These are phyloP conservation scores for Chaetomium tenue DNA, from an alignment of 495 filamentous ascomycete genomes.

Conservation along the genomic window DNA sequence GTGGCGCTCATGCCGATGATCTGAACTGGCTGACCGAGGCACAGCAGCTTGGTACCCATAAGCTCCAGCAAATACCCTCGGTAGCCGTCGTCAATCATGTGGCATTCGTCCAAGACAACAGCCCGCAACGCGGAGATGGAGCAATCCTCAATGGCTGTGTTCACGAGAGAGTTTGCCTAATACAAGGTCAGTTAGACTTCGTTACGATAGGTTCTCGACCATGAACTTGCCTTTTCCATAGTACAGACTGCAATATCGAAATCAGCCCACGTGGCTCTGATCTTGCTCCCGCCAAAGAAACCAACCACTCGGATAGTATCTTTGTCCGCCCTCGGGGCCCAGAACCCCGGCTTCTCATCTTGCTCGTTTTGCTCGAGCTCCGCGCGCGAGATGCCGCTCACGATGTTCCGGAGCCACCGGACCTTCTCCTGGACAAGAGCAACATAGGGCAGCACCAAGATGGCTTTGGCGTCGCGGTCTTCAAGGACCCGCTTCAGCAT, in stretches of 20 bases:
- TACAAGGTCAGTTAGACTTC: not conserved
- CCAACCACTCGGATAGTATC: slow-evolving; percentile 62
- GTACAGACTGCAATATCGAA: slow-evolving; percentile 80
- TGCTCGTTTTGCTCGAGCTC: slow-evolving; percentile 20
- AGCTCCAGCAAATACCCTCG: slow-evolving; percentile 80
- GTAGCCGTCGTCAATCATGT: slow-evolving; percentile 77
- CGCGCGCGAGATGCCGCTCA: slow-evolving; percentile 59
- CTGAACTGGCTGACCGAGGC: slow-evolving; percentile 67
- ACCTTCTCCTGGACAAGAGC: slow-evolving; percentile 82
- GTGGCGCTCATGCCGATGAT: slow-evolving; percentile 85
- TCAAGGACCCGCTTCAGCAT: slow-evolving; percentile 71
- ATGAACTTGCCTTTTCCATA: slow-evolving; percentile 67
- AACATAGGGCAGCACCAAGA: slow-evolving; percentile 79
- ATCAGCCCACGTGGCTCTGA: slow-evolving; percentile 65
- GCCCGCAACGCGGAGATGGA: slow-evolving; percentile 61
- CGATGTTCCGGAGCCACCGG: slow-evolving; percentile 68
- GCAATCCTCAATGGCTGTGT: slow-evolving; percentile 70
- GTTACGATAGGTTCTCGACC: not conserved
- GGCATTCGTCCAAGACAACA: slow-evolving; percentile 76
- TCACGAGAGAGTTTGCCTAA: slow-evolving; percentile 77
- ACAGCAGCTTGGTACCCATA: slow-evolving; percentile 73
- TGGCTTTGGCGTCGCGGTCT: slow-evolving; percentile 63
- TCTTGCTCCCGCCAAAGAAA: slow-evolving; percentile 71
- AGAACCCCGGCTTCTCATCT: slow-evolving; percentile 30
- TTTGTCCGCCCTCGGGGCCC: slow-evolving; percentile 46